Evolutionary conservation across 306 rosid species (phyloP).

Genomic region (Gastrolobium villosum): DNA sequence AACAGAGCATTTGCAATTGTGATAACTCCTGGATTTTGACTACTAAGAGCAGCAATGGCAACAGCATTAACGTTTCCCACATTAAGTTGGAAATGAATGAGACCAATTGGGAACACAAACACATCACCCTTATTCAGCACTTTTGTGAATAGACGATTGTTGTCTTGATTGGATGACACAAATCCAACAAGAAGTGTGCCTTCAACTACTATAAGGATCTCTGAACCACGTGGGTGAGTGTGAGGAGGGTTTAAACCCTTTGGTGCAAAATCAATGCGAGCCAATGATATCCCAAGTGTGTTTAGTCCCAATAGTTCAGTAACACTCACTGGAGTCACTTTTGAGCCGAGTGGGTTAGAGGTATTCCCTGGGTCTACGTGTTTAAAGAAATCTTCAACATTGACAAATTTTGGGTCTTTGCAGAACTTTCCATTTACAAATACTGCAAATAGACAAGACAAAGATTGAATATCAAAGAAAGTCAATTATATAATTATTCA

Average conservation of each 20-base stretch:
- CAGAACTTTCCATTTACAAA: neutral
- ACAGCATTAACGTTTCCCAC: too few species aligned
- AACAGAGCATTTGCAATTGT: slow-evolving; percentile 2
- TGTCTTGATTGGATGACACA: too few species aligned
- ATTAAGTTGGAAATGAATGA: too few species aligned
- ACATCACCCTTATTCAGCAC: too few species aligned
- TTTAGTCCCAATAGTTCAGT: neutral
- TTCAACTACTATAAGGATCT: neutral
- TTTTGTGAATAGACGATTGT: too few species aligned
- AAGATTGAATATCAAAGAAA: neutral
- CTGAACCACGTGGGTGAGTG: neutral
- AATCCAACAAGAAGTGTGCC: neutral
- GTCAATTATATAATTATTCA: neutral
- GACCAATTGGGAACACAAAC: too few species aligned
- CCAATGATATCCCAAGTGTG: neutral
- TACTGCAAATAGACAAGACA: neutral
- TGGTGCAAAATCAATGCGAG: too few species aligned
- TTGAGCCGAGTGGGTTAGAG: neutral
- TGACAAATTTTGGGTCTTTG: too few species aligned
- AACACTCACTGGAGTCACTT: neutral
- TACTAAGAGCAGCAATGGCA: too few species aligned
- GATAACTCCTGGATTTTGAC: too few species aligned
- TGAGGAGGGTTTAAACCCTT: too few species aligned
- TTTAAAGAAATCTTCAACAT: neutral
- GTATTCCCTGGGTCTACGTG: neutral